Conservation (phyloP, 2,329 filamentous ascomycete species). For the Diaporthe citri region DNA sequence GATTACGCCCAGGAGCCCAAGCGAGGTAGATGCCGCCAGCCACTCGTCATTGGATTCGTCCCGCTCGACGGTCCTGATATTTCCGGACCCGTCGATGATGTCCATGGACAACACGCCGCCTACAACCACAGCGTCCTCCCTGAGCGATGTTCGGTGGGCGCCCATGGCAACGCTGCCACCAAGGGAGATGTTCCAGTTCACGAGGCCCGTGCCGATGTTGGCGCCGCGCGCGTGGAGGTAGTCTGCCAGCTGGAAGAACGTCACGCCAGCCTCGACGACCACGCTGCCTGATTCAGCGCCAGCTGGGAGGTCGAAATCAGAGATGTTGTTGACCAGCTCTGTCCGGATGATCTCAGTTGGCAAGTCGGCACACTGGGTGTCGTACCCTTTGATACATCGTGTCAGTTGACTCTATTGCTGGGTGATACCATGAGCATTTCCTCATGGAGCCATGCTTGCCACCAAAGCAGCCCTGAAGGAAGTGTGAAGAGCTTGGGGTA, state of each 20-base stretch:
- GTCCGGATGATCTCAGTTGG: constrained; percentile 64
- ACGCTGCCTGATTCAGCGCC: constrained; percentile 57
- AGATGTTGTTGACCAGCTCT: constrained; percentile 72
- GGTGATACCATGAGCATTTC: not conserved
- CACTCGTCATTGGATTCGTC: constrained; percentile 61
- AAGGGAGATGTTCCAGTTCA: constrained; percentile 67
- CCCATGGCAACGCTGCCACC: constrained; percentile 66
- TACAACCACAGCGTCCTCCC: constrained; percentile 63
- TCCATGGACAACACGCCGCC: constrained; percentile 62
- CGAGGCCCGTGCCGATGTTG: constrained; percentile 62
- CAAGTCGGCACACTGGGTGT: constrained; percentile 65
- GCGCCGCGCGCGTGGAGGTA: constrained; percentile 61
- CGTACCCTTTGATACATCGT: constrained; percentile 49
- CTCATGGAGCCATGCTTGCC: not conserved
- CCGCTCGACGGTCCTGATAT: constrained; percentile 56
- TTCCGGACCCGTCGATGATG: constrained; percentile 61
- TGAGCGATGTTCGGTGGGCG: constrained; percentile 61
- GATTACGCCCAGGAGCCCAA: constrained; percentile 63
- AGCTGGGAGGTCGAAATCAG: constrained; percentile 55
- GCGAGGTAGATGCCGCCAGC: constrained; percentile 64
- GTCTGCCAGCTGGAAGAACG: constrained; percentile 64
- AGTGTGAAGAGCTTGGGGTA: constrained; percentile 38
- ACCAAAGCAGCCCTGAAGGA: not conserved
- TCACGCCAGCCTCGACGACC: constrained; percentile 64
- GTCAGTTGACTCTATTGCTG: not conserved